phyloP scores from a whole-genome alignment of 805 yeast species.

The Starmerella floris region DNA sequence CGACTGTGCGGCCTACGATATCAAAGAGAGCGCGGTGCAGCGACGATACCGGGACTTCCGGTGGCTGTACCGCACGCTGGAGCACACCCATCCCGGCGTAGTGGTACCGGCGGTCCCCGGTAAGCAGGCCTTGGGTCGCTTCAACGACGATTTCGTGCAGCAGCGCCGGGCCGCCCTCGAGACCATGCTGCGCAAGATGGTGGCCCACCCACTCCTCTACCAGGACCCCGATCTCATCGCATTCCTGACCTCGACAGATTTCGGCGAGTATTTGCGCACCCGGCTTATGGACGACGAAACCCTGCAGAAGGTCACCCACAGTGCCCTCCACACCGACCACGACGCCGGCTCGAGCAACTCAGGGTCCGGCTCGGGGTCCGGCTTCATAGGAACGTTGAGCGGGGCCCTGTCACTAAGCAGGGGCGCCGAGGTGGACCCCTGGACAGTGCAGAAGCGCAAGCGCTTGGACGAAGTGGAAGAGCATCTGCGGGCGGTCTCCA shows the following conservation, averaged over 20 bases:
- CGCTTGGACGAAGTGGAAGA: conserved; percentile 60
- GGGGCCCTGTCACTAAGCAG: conserved; percentile 16
- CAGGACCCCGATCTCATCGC: conserved; percentile 63
- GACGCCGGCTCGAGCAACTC: conserved; percentile 5
- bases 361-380: conserved; percentile 4
- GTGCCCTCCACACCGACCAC: conserved; percentile 1
- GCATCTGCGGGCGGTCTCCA: conserved; percentile 55
- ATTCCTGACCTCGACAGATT: conserved; percentile 64
- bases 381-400: conserved; percentile 15
- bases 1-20: conserved; percentile 30
- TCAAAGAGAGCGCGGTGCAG: conserved; percentile 45
- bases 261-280: conserved; percentile 50
- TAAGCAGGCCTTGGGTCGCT: conserved; percentile 84
- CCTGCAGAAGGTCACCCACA: conserved; percentile 21
- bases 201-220: conserved; percentile 42
- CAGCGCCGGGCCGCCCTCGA: conserved; percentile 73
- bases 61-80: conserved; percentile 84
- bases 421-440: conserved; percentile 64
- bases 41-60: conserved; percentile 85
- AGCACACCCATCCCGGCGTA: conserved; percentile 74
- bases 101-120: conserved; percentile 94
- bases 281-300: conserved; percentile 36
- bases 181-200: conserved; percentile 67
- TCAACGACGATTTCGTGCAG: conserved; percentile 81
- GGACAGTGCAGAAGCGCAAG: conserved; percentile 53